Percentiles rank a stretch among this genome's conserved stretches.
Evolutionary conservation across 208 protist species (phyloP).

Genomic region (Entamoeba invadens): DNA sequence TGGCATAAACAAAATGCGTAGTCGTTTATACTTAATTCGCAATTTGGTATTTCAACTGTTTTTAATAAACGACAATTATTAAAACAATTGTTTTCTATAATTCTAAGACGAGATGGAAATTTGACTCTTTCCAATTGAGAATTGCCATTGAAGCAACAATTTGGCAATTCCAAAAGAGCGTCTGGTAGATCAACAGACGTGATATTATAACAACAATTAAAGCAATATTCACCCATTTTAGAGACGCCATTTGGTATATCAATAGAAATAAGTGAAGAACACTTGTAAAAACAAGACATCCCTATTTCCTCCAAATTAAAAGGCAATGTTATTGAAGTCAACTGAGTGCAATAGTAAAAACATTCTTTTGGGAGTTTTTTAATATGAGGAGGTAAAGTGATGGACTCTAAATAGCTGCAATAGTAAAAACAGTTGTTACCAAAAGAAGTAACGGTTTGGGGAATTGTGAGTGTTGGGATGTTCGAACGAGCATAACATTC

Average conservation of each 20-base stretch:
- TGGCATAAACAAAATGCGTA: too few species aligned
- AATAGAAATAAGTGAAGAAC: not conserved
- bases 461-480: too few species aligned
- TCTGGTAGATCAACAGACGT: not conserved
- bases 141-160: not conserved
- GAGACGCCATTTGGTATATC: not conserved
- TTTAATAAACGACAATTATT: too few species aligned
- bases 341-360: not conserved
- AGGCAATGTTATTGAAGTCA: not conserved
- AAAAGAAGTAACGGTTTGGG: not conserved
- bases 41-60: too few species aligned
- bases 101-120: too few species aligned
- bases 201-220: not conserved
- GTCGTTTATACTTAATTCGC: too few species aligned
- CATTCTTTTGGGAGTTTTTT: not conserved
- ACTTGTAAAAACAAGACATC: not conserved
- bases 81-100: too few species aligned
- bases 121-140: not conserved
- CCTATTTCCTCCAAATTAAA: not conserved
- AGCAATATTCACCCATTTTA: not conserved
- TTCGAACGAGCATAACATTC: too few species aligned
- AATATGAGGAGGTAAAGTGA: not conserved
- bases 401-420: not conserved
- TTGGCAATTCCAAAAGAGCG: not conserved
- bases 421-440: not conserved